Conservation (phyloP, 768 basidiomycete genomes). For the Exsudoporus frostii region DNA sequence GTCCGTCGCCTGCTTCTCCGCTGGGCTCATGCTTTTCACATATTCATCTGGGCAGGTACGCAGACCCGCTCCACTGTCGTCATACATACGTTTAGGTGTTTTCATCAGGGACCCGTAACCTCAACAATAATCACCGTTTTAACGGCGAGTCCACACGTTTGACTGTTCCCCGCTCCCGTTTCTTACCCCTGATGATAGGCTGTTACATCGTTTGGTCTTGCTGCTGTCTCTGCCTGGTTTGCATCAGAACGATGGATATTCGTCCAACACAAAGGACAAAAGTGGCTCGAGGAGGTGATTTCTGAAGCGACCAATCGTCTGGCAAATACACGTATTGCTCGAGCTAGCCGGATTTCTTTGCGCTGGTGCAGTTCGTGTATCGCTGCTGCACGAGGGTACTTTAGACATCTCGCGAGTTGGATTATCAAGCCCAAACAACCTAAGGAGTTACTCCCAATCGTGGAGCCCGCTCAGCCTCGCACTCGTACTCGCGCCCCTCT, state of each 20-base stretch:
- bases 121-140: constrained; percentile 74
- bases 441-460: constrained; percentile 22
- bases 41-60: constrained; percentile 70
- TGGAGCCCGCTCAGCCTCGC: constrained; percentile 19
- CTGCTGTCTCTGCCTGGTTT: constrained; percentile 54
- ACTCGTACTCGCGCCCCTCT: constrained; percentile 8
- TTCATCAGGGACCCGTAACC: constrained; percentile 51
- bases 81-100: constrained; percentile 13
- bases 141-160: constrained; percentile 38
- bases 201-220: constrained; percentile 42
- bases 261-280: constrained; percentile 45
- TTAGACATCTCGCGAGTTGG: constrained; percentile 26
- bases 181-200: constrained; percentile 21
- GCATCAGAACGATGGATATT: constrained; percentile 50
- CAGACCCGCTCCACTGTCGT: constrained; percentile 20
- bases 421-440: constrained; percentile 22
- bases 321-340: constrained; percentile 25
- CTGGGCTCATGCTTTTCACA: constrained; percentile 73
- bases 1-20: constrained; percentile 79
- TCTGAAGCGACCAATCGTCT: constrained; percentile 27
- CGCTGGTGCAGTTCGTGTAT: constrained; percentile 25
- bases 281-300: constrained; percentile 49
- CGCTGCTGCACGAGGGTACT: constrained; percentile 14
- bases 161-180: not conserved
- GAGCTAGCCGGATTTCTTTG: constrained; percentile 22